Percentiles rank a stretch among this genome's conserved stretches.
Evolutionary conservation across 2,329 filamentous ascomycete species (phyloP).

Genomic region (Thielaviopsis punctulata): DNA sequence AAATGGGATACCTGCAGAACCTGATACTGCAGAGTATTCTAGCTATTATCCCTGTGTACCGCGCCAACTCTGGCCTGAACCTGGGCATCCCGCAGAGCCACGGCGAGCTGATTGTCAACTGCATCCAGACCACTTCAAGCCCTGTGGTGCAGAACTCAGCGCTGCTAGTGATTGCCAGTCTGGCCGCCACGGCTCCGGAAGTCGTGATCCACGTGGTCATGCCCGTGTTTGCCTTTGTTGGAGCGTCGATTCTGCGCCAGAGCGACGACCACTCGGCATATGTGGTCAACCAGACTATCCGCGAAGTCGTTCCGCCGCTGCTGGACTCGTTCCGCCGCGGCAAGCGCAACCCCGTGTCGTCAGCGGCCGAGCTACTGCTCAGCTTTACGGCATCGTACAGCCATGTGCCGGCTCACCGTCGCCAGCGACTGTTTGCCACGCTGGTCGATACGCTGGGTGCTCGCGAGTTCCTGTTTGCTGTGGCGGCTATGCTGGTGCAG

Average conservation of each 20-base stretch:
- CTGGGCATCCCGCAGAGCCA: slow-evolving; percentile 58
- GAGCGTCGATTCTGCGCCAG: slow-evolving; percentile 74
- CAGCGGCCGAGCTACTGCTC: slow-evolving; percentile 75
- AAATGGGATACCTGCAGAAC: slow-evolving; percentile 79
- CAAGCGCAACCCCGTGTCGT: slow-evolving; percentile 58
- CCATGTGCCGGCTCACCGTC: slow-evolving; percentile 78
- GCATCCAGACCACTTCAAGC: slow-evolving; percentile 78
- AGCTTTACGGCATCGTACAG: slow-evolving; percentile 95
- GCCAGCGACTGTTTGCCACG: slow-evolving; percentile 67
- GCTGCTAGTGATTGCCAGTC: slow-evolving; percentile 67
- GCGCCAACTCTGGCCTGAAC: slow-evolving; percentile 38
- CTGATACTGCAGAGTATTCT: slow-evolving; percentile 67
- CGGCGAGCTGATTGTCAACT: slow-evolving; percentile 82
- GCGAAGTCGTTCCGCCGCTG: slow-evolving; percentile 80
- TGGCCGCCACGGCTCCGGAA: slow-evolving; percentile 78
- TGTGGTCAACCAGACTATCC: slow-evolving; percentile 88
- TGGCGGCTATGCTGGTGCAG: slow-evolving; percentile 80
- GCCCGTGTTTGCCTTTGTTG: slow-evolving; percentile 98
- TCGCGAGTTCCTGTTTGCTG: slow-evolving; percentile 72
- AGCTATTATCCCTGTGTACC: slow-evolving; percentile 66
- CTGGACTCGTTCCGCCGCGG: slow-evolving; percentile 72
- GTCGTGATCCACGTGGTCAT: slow-evolving; percentile 91
- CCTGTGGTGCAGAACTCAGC: slow-evolving; percentile 89
- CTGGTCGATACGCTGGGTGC: slow-evolving; percentile 72
- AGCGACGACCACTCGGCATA: slow-evolving; percentile 94